Percentiles rank a stretch among this genome's conserved stretches.
Evolutionary conservation across 129 eudicot species (phyloP).

Genomic region (Tagetes erecta): DNA sequence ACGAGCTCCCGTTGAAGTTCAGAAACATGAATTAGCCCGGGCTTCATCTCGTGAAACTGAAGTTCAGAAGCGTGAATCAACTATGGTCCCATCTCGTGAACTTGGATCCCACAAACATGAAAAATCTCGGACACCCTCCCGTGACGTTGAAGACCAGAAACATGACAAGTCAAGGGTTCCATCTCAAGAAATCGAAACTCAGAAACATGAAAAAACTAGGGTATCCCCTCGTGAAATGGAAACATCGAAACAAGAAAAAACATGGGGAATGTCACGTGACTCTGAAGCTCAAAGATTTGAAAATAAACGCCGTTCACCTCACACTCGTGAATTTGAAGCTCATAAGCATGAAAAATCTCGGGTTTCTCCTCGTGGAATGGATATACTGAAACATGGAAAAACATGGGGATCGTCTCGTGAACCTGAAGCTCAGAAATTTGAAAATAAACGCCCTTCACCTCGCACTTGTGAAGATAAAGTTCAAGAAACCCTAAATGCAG

Average conservation of each 20-base stretch:
- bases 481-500: constrained; percentile 13
- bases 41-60: not conserved
- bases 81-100: not conserved
- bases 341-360: not conserved
- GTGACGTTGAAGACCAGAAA: constrained; percentile 19
- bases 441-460: not conserved
- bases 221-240: constrained; percentile 11
- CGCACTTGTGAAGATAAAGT: constrained; percentile 10
- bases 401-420: not conserved
- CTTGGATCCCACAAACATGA: constrained; percentile 6
- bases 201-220: not conserved
- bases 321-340: not conserved
- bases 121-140: not conserved
- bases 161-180: not conserved
- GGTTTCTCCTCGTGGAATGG: constrained; percentile 4
- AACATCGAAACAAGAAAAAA: not conserved
- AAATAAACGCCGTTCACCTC: not conserved
- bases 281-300: not conserved
- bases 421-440: not conserved
- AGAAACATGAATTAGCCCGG: not conserved
- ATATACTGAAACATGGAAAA: not conserved
- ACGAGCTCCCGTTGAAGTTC: not conserved
- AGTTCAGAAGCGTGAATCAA: constrained; percentile 18
- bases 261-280: not conserved
- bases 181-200: not conserved